Evolutionary conservation across 164 flowering plant genomes (phyloP), one percentile per base, ranked within the genome.

Genomic region (Houttuynia cordata): DNA sequence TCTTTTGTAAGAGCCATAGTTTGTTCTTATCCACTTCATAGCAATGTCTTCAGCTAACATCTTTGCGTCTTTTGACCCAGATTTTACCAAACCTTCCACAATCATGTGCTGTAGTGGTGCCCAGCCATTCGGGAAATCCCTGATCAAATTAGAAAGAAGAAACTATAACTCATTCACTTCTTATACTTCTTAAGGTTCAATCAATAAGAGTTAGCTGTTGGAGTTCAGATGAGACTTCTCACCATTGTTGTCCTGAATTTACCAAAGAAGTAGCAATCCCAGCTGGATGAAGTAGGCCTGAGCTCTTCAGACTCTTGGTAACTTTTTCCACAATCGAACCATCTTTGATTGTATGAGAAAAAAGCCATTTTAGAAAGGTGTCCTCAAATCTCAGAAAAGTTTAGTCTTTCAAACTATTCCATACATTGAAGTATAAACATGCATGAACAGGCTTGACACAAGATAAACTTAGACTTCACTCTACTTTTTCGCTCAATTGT

Each of bases 121-220:
- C 99, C 99, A 94, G 39, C 99, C 99, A 75, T 94, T 94, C 15
- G 96, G 95, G 65, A 68, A 83, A 65, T 94, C 97, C 99, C 99
- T 94, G 79, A 10, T 64, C 68, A n/a, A 50, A 23, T 53, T 6
- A 53, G 14, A 24, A 34, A 2, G 17, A 45, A 22, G 34, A 20
- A 23, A 15, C 20, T 56, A 5, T 1, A 22, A 0, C 34, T 24
- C 1, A 21, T 25, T 56, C 18, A 30, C 9, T 54, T 22, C 23
- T 0, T 3, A 54, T 8, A 54, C 23, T 2, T 22, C 15, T 0
- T 53, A 10, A 22, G 25, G 57, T 10, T 8, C 7, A 6, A 22
- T 25, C 7, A 54, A 8, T 22, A 22, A 42, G 47, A 8, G 8
- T 14, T 45, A 56, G 24, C n/a, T n/a, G n/a, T 24, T 18, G 15